These are phyloP conservation scores for Fusarium nanum DNA, from an alignment of 2,329 filamentous ascomycete species.

Conservation along the genomic window DNA sequence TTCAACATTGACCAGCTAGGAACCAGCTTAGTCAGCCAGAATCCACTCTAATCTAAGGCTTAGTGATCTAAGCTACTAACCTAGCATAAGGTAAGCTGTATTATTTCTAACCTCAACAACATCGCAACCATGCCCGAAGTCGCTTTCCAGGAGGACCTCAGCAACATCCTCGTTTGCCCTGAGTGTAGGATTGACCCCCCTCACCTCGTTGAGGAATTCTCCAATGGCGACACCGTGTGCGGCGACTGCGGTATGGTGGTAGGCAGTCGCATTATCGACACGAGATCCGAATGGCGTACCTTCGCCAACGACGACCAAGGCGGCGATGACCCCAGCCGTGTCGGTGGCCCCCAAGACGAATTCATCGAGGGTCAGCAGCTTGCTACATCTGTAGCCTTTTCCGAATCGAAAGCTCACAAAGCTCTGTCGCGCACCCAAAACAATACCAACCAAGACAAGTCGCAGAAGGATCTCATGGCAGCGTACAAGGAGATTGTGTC, in stretches of 20 bases:
- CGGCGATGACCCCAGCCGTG: constrained; percentile 96
- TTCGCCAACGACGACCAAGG: constrained; percentile 98
- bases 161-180: constrained; percentile 84
- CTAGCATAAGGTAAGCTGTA: too few species aligned
- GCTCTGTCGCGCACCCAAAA: constrained; percentile 88
- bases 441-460: constrained; percentile 85
- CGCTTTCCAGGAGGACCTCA: constrained; percentile 84
- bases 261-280: constrained; percentile 91
- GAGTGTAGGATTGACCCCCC: constrained; percentile 95
- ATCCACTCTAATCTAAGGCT: neutral
- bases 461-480: constrained; percentile 81
- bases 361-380: constrained; percentile 91
- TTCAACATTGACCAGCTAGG: too few species aligned
- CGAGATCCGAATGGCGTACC: constrained; percentile 97
- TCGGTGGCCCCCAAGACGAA: constrained; percentile 91
- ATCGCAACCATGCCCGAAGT: constrained; percentile 35
- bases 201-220: constrained; percentile 92
- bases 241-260: constrained; percentile 91
- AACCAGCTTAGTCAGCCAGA: neutral
- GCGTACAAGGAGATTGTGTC: constrained; percentile 92
- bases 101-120: constrained; percentile 20
- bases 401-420: constrained; percentile 76
- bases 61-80: neutral
- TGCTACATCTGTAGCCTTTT: constrained; percentile 87
- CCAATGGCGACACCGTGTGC: constrained; percentile 92